These are phyloP conservation scores for Hypomyces perniciosus DNA, from an alignment of 2,329 filamentous ascomycete species.

Conservation along the genomic window DNA sequence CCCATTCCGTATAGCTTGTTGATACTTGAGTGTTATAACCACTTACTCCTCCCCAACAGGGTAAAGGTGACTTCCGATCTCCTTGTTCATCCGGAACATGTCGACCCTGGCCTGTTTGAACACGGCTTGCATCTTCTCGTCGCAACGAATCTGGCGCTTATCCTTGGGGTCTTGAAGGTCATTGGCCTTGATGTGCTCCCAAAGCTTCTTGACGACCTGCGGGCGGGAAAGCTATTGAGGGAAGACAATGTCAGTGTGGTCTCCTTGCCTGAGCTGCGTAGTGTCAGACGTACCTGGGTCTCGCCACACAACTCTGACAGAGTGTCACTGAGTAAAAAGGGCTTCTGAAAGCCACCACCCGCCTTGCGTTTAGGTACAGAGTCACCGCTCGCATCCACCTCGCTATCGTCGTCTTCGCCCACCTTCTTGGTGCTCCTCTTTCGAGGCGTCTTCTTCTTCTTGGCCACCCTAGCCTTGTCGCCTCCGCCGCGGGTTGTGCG, in stretches of 20 bases:
- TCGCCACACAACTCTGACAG: conserved; percentile 67
- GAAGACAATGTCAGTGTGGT: neutral
- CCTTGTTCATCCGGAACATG: conserved; percentile 99
- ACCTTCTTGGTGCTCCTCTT: conserved; percentile 75
- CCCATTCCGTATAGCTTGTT: neutral
- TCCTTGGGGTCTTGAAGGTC: conserved; percentile 86
- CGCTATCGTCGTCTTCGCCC: conserved; percentile 73
- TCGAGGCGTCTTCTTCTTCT: conserved; percentile 60
- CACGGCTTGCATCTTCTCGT: conserved; percentile 83
- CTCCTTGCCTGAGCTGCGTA: neutral
- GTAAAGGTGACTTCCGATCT: conserved; percentile 84
- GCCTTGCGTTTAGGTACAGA: conserved; percentile 68
- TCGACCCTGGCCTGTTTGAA: conserved; percentile 89
- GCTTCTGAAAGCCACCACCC: conserved; percentile 89
- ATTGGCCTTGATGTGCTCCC: conserved; percentile 87
- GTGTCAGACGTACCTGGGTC: conserved; percentile 46
- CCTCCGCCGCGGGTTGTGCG: conserved; percentile 73
- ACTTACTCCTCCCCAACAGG: conserved; percentile 63
- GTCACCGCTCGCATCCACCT: conserved; percentile 58
- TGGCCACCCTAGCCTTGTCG: conserved; percentile 49
- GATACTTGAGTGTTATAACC: neutral
- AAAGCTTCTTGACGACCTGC: conserved; percentile 93
- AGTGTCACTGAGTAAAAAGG: conserved; percentile 65
- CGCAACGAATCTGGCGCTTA: conserved; percentile 88
- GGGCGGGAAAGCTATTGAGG: conserved; percentile 71